These are phyloP conservation scores for Cymodocea nodosa DNA, from an alignment of 116 monocot genomes.

Conservation along the genomic window DNA sequence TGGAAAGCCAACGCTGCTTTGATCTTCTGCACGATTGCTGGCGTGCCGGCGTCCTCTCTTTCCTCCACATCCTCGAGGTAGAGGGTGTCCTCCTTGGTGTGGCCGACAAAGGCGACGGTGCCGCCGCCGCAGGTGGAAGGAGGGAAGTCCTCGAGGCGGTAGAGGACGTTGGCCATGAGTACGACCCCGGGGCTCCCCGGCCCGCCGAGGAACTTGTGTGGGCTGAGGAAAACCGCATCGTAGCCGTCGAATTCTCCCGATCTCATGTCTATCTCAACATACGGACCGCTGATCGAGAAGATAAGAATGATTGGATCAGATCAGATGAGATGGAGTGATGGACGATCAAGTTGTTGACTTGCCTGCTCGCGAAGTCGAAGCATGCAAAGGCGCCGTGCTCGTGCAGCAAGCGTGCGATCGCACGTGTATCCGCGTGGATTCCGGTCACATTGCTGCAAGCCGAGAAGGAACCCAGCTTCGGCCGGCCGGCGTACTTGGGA, in stretches of 20 bases:
- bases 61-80: constrained; percentile 47
- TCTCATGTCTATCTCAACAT: constrained; percentile 50
- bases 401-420: constrained; percentile 26
- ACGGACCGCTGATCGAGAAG: constrained; percentile 38
- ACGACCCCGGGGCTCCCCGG: constrained; percentile 68
- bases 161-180: constrained; percentile 40
- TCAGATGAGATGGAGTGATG: no score
- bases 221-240: constrained; percentile 66
- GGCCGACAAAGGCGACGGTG: constrained; percentile 34
- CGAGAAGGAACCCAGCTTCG: constrained; percentile 43
- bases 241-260: constrained; percentile 46
- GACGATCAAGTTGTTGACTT: no score
- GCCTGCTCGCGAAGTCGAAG: constrained; percentile 55
- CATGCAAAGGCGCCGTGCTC: constrained; percentile 36
- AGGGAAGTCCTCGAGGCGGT: constrained; percentile 20
- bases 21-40: constrained; percentile 55
- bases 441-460: constrained; percentile 55
- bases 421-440: constrained; percentile 28
- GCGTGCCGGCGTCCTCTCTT: constrained; percentile 70
- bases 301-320: no score
- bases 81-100: constrained; percentile 31
- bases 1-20: constrained; percentile 43
- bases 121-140: constrained; percentile 80
- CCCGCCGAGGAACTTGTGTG: constrained; percentile 66
- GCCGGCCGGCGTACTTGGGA: constrained; percentile 14